Evolutionary conservation across 106 monocot species (phyloP), one percentile per base, ranked within the genome.

Genomic region (Ottelia alismoides): DNA sequence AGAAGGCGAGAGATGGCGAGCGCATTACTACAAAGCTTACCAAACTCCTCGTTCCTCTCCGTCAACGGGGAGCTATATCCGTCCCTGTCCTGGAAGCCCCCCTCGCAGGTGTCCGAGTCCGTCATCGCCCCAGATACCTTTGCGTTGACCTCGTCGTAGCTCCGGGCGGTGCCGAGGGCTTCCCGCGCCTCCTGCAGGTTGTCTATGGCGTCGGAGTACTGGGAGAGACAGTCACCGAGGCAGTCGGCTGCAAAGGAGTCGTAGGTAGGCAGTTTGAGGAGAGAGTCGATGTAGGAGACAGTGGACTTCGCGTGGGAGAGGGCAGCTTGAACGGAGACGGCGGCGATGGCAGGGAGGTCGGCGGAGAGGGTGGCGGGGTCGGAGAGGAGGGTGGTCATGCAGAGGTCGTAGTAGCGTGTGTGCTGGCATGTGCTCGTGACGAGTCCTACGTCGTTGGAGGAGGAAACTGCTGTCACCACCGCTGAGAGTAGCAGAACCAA

Each of bases 341-440:
- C 9, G 51, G 78, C 70, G 25, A 78, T 57, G 47, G 61, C 69
- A 12, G 59, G 23, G 45, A 55, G 59, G 68, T 75, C 57, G 46
- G 22, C 21, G 31, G 51, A 46, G 55, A 57, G 66, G 10, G 43
- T 44, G 1, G 61, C n/a, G 7, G 81, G 70, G 68, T 72, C 44
- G 56, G 79, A 73, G 14, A 23, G 24, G 52, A 92, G 76, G 43
- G 74, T 57, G 50, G 78, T 31, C 46, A 79, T 20, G 74, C 92
- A 92, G 53, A 86, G 46, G 52, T 82, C 76, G 74, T 61, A 73
- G 82, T 76, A 74, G 26, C 68, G 43, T n/a, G 79, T 86, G 10
- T 68, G 51, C 27, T 57, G 72, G 71, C 92, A 92, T 0, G 76
- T 71, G 4, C 20, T 56, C 25, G 64, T 27, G 30, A 86, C 58